Percentiles rank a stretch among this genome's conserved stretches.
These are phyloP conservation scores for Claviceps maximensis DNA, from an alignment of 2,329 filamentous ascomycete species.

Conservation along the genomic window DNA sequence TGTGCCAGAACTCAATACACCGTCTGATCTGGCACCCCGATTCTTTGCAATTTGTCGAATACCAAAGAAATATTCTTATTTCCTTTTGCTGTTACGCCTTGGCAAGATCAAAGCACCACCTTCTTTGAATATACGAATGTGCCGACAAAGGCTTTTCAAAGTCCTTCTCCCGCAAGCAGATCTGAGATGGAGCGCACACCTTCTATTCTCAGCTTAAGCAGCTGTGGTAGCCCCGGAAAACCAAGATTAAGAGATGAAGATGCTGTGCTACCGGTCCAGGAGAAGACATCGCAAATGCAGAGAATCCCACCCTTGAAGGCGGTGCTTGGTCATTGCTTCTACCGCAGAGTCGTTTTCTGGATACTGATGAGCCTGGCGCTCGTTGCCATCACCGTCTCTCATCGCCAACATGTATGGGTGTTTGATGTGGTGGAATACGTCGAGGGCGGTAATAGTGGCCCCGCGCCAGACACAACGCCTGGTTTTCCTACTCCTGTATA, in stretches of 20 bases:
- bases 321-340: conserved; percentile 37
- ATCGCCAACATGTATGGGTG: conserved; percentile 13
- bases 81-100: neutral
- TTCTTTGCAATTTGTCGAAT: neutral
- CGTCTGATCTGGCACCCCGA: neutral
- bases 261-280: conserved; percentile 20
- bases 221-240: conserved; percentile 20
- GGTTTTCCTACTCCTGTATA: neutral
- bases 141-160: neutral
- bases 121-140: neutral
- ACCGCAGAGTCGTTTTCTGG: conserved; percentile 40
- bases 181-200: conserved; percentile 15
- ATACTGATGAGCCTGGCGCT: conserved; percentile 27
- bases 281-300: conserved; percentile 21
- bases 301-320: conserved; percentile 28
- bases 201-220: conserved; percentile 22
- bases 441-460: neutral
- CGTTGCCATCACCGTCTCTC: conserved; percentile 28
- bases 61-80: neutral
- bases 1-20: neutral
- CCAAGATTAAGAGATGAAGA: conserved; percentile 19
- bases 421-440: conserved; percentile 3
- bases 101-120: neutral
- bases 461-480: neutral
- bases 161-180: neutral